Evolutionary conservation across 1,284 basidiomycete species (phyloP).

Genomic region (Ustilago xerochloae): DNA sequence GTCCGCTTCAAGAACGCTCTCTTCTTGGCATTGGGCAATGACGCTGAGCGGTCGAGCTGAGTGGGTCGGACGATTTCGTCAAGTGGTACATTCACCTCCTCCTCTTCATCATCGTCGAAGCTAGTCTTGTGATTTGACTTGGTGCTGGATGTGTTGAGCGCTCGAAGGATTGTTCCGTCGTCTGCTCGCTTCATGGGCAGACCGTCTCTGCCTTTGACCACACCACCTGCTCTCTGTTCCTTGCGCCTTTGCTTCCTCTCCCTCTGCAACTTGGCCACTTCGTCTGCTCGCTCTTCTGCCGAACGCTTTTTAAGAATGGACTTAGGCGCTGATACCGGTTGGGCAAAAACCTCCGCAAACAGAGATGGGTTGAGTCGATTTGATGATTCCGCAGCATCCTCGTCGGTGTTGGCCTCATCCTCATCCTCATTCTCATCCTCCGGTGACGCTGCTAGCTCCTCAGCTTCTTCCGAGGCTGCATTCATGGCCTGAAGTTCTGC

Average conservation of each 20-base stretch:
- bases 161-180: slow-evolving; percentile 53
- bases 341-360: slow-evolving; percentile 55
- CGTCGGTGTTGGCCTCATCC: slow-evolving; percentile 3
- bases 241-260: slow-evolving; percentile 24
- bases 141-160: slow-evolving; percentile 18
- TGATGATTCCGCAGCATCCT: slow-evolving; percentile 15
- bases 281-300: slow-evolving; percentile 34
- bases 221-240: slow-evolving; percentile 35
- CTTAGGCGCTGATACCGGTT: slow-evolving; percentile 29
- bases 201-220: slow-evolving; percentile 55
- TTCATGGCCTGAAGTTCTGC: not conserved
- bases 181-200: slow-evolving; percentile 48
- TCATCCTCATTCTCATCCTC: not conserved
- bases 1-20: slow-evolving; percentile 55
- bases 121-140: slow-evolving; percentile 25
- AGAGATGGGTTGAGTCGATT: slow-evolving; percentile 57
- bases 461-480: not conserved
- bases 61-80: slow-evolving; percentile 36
- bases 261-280: slow-evolving; percentile 19
- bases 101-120: slow-evolving; percentile 43
- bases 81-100: slow-evolving; percentile 20
- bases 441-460: not conserved
- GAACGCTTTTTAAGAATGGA: slow-evolving; percentile 48
- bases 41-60: slow-evolving; percentile 35
- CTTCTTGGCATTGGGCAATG: slow-evolving; percentile 50